Conservation (phyloP, 2,329 filamentous ascomycete species). For the Drechslerella dactyloides region DNA sequence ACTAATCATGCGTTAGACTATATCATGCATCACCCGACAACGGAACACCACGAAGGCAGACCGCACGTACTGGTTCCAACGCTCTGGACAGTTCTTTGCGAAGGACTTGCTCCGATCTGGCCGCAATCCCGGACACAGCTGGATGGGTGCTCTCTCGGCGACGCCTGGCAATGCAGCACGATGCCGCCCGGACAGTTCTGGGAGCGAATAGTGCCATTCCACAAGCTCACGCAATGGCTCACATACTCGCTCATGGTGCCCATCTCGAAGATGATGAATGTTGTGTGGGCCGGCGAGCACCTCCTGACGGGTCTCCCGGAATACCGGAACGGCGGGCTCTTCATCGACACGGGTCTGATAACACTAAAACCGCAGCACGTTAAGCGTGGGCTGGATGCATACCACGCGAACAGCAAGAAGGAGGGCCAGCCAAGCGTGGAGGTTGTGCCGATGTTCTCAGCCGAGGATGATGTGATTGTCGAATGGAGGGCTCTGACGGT, state of each 20-base stretch:
- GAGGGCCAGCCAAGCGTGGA: conserved; percentile 75
- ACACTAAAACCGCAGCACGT: conserved; percentile 74
- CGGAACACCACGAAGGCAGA: conserved; percentile 78
- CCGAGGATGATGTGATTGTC: conserved; percentile 78
- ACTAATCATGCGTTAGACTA: conserved; percentile 68
- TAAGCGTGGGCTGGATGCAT: conserved; percentile 73
- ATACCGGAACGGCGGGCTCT: conserved; percentile 87
- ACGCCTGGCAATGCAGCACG: conserved; percentile 87
- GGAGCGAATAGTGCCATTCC: conserved; percentile 87
- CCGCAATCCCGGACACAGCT: conserved; percentile 83
- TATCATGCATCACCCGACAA: conserved; percentile 87
- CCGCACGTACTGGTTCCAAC: conserved; percentile 86
- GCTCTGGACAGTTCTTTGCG: conserved; percentile 88
- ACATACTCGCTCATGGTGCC: conserved; percentile 92
- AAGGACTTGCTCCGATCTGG: conserved; percentile 86
- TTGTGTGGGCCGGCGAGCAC: conserved; percentile 80
- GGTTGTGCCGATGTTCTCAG: conserved; percentile 74
- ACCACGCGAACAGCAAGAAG: conserved; percentile 72
- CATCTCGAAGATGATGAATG: conserved; percentile 79
- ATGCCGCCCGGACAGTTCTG: conserved; percentile 76
- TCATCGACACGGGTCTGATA: conserved; percentile 82
- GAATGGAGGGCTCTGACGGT: conserved; percentile 80
- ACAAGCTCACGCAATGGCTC: conserved; percentile 94
- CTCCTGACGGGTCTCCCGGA: conserved; percentile 87
- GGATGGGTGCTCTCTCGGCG: conserved; percentile 83